A percentile compares a stretch with the other conserved stretches of the same genome.
Evolutionary conservation across 257 asterid species (phyloP).

Genomic region (Leonotis leonurus): DNA sequence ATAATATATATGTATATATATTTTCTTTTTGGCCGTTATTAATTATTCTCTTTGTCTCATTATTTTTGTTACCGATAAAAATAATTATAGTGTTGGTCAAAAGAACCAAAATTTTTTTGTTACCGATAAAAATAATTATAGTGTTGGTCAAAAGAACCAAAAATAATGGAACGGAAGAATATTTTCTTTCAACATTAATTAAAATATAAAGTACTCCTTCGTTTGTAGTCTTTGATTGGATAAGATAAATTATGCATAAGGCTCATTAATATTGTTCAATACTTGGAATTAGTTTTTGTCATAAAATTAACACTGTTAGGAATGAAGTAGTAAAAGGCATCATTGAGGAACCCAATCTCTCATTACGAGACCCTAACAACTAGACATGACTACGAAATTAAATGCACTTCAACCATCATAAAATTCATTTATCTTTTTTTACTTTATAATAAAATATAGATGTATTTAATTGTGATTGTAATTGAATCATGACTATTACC

Average conservation of each 20-base stretch:
- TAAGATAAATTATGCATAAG: not conserved
- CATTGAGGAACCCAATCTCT: slow-evolving; percentile 26
- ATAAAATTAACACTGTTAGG: slow-evolving; percentile 29
- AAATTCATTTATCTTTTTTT: not conserved
- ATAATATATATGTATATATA: no score
- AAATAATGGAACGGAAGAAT: no score
- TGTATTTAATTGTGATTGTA: not conserved
- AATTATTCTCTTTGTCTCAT: no score
- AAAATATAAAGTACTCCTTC: not conserved
- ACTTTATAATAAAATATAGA: not conserved
- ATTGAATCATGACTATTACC: no score
- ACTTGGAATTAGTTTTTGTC: slow-evolving; percentile 20
- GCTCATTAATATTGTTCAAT: slow-evolving; percentile 11
- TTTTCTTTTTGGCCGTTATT: no score
- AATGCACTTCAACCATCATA: slow-evolving; percentile 20
- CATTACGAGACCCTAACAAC: slow-evolving; percentile 31
- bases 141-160: no score
- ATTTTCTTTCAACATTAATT: not conserved
- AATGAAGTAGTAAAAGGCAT: slow-evolving; percentile 27
- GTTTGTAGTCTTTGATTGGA: not conserved
- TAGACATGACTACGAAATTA: slow-evolving; percentile 16
- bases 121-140: no score
- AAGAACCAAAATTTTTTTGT: no score
- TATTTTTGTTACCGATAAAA: no score
- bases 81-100: no score